phyloP scores from a whole-genome alignment of 352 stramenopile genomes.

The Phytophthora hibernalis region DNA sequence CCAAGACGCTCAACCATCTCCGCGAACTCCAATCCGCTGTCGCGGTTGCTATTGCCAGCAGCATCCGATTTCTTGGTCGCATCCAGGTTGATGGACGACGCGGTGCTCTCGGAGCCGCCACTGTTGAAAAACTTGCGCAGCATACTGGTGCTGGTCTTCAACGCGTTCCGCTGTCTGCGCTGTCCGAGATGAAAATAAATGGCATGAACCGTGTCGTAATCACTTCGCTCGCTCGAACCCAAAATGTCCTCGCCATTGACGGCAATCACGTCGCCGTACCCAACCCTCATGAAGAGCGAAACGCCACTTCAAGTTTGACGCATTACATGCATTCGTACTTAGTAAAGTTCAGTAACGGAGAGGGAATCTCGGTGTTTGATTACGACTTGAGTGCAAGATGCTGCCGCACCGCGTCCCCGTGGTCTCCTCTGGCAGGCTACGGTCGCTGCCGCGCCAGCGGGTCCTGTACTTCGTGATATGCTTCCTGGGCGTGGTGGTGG shows the following conservation, averaged over 20 bases:
- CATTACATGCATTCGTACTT: slow-evolving; percentile 26
- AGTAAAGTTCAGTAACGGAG: slow-evolving; percentile 9
- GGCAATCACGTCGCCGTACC: background rate
- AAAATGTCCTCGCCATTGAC: slow-evolving; percentile 17
- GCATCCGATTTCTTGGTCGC: slow-evolving; percentile 8
- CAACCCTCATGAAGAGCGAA: slow-evolving; percentile 1
- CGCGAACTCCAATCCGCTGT: slow-evolving; percentile 26
- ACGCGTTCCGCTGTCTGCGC: background rate
- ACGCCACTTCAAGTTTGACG: slow-evolving; percentile 12
- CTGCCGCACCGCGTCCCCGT: slow-evolving; percentile 39
- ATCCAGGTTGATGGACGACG: slow-evolving; percentile 11
- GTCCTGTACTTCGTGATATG: slow-evolving; percentile 40
- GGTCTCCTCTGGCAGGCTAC: slow-evolving; percentile 17
- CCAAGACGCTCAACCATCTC: slow-evolving; percentile 43
- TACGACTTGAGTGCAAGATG: slow-evolving; percentile 27
- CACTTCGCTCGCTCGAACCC: slow-evolving; percentile 8
- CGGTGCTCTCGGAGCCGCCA: slow-evolving; percentile 20
- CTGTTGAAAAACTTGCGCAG: slow-evolving; percentile 65
- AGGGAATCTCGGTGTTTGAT: slow-evolving; percentile 14
- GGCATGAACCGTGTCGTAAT: slow-evolving; percentile 20
- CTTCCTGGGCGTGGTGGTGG: slow-evolving; percentile 33
- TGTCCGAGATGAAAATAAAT: slow-evolving; percentile 33
- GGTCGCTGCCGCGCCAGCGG: slow-evolving; percentile 27
- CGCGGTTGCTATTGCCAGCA: slow-evolving; percentile 8
- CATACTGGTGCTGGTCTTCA: slow-evolving; percentile 34